A percentile compares a stretch with the other conserved stretches of the same genome.
Evolutionary conservation across 2,329 filamentous ascomycete species (phyloP).

Genomic region (Penicillium aurantiogriseum): DNA sequence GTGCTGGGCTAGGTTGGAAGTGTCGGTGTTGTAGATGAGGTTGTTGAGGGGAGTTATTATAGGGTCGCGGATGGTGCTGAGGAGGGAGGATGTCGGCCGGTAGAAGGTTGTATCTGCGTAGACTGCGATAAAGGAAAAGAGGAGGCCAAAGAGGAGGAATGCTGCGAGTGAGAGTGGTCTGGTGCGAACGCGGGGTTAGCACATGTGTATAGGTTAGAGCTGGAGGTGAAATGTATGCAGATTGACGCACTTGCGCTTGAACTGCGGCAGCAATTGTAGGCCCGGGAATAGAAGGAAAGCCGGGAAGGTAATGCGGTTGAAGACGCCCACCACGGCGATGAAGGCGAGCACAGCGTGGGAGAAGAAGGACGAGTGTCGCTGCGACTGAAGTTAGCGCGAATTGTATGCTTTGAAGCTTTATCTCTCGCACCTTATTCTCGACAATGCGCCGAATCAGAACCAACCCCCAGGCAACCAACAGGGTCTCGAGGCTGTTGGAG

Average conservation of each 20-base stretch:
- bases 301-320: slow-evolving; percentile 96
- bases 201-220: slow-evolving; percentile 8
- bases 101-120: slow-evolving; percentile 86
- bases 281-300: slow-evolving; percentile 86
- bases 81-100: slow-evolving; percentile 36
- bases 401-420: background rate
- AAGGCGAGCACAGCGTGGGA: slow-evolving; percentile 77
- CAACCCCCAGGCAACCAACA: slow-evolving; percentile 89
- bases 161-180: slow-evolving; percentile 61
- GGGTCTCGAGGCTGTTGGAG: slow-evolving; percentile 93
- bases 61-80: slow-evolving; percentile 53
- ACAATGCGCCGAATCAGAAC: slow-evolving; percentile 86
- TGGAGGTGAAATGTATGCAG: background rate
- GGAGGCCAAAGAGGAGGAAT: slow-evolving; percentile 62
- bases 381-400: slow-evolving; percentile 8
- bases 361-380: slow-evolving; percentile 73
- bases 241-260: slow-evolving; percentile 68
- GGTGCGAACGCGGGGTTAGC: slow-evolving; percentile 7
- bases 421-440: slow-evolving; percentile 63
- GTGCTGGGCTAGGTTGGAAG: slow-evolving; percentile 70
- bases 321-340: slow-evolving; percentile 79
- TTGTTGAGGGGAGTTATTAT: slow-evolving; percentile 78
- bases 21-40: slow-evolving; percentile 69
- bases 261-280: slow-evolving; percentile 79
- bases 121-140: slow-evolving; percentile 71